Evolutionary conservation across 1,139 yeast genomes (phyloP).

Genomic region (Spencermartinsiella ligniputridi): DNA sequence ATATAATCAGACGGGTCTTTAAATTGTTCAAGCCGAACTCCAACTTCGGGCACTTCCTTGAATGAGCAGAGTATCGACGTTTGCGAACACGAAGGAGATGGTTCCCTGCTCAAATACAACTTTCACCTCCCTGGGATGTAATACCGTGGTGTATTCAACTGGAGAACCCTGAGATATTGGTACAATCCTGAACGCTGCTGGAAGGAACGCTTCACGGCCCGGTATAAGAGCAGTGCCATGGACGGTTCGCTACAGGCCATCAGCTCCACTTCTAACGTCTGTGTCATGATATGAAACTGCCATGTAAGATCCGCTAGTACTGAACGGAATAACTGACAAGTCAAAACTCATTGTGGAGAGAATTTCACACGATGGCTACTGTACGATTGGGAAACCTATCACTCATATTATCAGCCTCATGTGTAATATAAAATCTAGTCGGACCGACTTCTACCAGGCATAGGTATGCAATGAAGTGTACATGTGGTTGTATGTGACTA

Average conservation of each 20-base stretch:
- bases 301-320: conserved; percentile 4
- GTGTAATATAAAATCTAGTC: too few relatives aligned
- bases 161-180: conserved; percentile 4
- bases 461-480: too few relatives aligned
- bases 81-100: conserved; percentile 2
- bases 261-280: conserved; percentile 1
- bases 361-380: too few relatives aligned
- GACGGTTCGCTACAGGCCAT: conserved; percentile 3
- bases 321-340: conserved; percentile 4
- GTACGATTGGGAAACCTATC: too few relatives aligned
- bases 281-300: conserved; percentile 3
- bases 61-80: conserved; percentile 2
- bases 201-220: neutral
- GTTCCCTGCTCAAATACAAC: neutral
- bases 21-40: conserved; percentile 3
- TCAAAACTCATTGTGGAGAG: conserved; percentile 2
- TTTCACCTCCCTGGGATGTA: conserved; percentile 5
- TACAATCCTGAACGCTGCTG: conserved; percentile 3
- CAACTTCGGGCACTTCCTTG: conserved; percentile 4
- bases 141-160: conserved; percentile 4
- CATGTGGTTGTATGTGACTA: too few relatives aligned
- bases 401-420: too few relatives aligned
- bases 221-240: conserved; percentile 5
- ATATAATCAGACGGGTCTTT: conserved; percentile 2
- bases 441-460: too few relatives aligned